Base-by-base conservation (phyloP, 202 grass and related monocot species). In the Schoenoplectus triqueter region DNA sequence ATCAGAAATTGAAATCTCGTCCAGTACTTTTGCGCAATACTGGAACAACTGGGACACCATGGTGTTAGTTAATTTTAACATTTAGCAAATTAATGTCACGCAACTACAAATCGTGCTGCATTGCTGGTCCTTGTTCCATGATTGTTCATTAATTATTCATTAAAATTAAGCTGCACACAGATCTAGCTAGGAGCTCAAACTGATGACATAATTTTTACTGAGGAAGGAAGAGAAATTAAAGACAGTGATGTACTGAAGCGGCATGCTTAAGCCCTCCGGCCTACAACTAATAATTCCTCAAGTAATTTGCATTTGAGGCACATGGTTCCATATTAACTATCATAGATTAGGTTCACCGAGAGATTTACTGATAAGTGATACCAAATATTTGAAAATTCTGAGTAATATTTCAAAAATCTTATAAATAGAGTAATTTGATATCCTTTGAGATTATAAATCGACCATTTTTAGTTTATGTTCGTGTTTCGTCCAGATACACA, bases 71-170 rank as follows among this genome's bases (percentile, higher is more conserved):
- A 10, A 9, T 9, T 61, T 17, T 18, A 59, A 0, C 13, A 17
- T 41, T 78, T 78, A 59, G 22, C 22, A 57, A 77, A 77, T 76
- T 77, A 78, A 78, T 78, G 52, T 14, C 31, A 31, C 31, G 31
- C 31, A 31, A 31, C 31, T 31, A 31, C 31, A 31, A 31, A 31
- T 31, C 31, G 31, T 31, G 31, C 31, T 31, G 31, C 31, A 31
- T 31, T 31, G 31, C 31, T 31, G 31, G 31, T 31, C 31, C 31
- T 31, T 31, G 31, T 31, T 31, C 31, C 31, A 31, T 31, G 31
- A 31, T 31, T 31, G 31, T 74, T 75, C 19, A 55, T 57, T 59
- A 78, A 60, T 42, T 59, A 41, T 40, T 78, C 21, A 39, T 59
- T 15, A 48, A 66, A 72, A 72, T 48, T 72, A 72, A 49, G 69